These are phyloP conservation scores for Rhododendron griersonianum DNA, from an alignment of 148 eudicot genomes.

Conservation along the genomic window DNA sequence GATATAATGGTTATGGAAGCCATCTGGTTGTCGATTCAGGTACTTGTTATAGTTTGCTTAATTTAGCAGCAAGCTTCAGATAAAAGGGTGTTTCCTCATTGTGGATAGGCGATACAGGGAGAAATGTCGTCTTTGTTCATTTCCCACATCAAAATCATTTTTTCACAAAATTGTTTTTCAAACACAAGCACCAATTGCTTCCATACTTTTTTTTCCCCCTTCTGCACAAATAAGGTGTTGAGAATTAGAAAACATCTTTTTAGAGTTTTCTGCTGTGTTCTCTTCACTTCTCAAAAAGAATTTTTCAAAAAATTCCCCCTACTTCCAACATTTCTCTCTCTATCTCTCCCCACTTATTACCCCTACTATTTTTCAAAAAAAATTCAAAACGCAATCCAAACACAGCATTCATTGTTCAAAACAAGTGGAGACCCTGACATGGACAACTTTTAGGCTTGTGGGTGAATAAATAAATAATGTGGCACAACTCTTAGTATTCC, in stretches of 20 bases:
- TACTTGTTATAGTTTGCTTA: conserved; percentile 12
- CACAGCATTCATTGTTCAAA: not conserved
- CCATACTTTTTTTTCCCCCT: not conserved
- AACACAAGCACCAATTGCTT: not conserved
- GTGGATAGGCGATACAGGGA: not conserved
- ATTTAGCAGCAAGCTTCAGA: not conserved
- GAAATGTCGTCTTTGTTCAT: not conserved
- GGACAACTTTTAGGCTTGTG: not conserved
- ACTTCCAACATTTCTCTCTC: too few relatives aligned
- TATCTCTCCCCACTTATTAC: too few relatives aligned
- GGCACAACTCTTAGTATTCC: not conserved
- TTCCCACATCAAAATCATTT: not conserved
- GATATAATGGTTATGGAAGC: conserved; percentile 99
- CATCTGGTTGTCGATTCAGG: conserved; percentile 98
- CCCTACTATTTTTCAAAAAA: too few relatives aligned
- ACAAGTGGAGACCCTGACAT: not conserved
- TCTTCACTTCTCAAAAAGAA: too few relatives aligned
- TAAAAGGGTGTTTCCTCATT: not conserved
- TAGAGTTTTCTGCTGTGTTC: not conserved
- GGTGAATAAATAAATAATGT: not conserved
- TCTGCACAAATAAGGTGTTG: not conserved
- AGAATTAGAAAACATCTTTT: not conserved
- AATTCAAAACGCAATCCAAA: too few relatives aligned
- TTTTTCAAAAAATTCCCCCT: too few relatives aligned
- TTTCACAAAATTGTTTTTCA: not conserved